Percentiles rank a stretch among this genome's conserved stretches.
Conservation (phyloP, 73 alveolate genomes). For the Symbiodinium natans region DNA sequence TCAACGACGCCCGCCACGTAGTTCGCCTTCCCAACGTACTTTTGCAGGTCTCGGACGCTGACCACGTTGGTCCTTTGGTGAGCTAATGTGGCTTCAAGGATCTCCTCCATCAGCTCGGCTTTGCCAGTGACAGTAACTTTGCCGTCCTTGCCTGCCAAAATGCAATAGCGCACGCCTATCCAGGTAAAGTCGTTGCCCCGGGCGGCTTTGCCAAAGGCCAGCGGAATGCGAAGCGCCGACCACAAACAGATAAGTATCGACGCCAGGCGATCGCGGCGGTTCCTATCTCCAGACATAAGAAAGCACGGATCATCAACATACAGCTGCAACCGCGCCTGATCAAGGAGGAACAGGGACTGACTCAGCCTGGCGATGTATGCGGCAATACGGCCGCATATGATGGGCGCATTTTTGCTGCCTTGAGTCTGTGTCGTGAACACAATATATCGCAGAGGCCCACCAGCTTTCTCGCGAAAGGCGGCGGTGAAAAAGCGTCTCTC, state of each 20-base stretch:
- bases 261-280: neutral
- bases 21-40: conserved; percentile 8
- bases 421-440: conserved; percentile 29
- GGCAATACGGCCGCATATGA: conserved; percentile 40
- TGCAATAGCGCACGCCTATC: conserved; percentile 1
- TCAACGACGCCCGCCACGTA: conserved; percentile 46
- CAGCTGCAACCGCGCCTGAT: neutral
- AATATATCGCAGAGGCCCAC: neutral
- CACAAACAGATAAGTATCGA: neutral
- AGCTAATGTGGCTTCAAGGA: neutral
- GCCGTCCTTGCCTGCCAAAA: neutral
- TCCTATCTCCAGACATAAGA: neutral
- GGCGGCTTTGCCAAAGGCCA: conserved; percentile 20
- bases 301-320: conserved; percentile 54
- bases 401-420: conserved; percentile 39
- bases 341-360: neutral
- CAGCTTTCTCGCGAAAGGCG: neutral
- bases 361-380: conserved; percentile 9
- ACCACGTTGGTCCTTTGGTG: neutral
- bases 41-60: neutral
- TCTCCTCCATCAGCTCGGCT: conserved; percentile 21
- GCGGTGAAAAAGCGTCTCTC: neutral
- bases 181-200: conserved; percentile 12
- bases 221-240: neutral
- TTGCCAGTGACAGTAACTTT: neutral